Base-by-base conservation (phyloP, 768 basidiomycete genomes). In the Mycena capillaripes region DNA sequence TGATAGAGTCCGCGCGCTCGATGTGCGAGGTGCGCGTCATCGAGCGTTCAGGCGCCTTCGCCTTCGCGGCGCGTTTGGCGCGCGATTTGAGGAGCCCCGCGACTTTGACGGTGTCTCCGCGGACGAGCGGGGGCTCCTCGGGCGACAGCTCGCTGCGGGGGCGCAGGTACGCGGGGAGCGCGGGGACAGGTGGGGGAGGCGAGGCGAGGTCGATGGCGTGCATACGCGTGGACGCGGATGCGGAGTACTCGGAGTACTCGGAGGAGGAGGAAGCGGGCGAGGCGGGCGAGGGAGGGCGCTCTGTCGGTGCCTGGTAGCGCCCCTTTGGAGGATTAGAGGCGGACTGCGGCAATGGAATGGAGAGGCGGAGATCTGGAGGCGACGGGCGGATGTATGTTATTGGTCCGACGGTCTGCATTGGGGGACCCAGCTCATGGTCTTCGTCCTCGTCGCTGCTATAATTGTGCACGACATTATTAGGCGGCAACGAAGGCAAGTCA, bases 1-100 rank as follows among this genome's bases (percentile, higher is more conserved):
- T 34, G 61, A 75, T 75, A 4, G 74, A 75, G n/a, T 48, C 67
- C 5, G 67, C 70, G 46, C 74, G 74, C 67, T 75, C 74, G 67
- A 75, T 75, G 40, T 30, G 64, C 7, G 56, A 60, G 42, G 67
- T 69, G 14, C 59, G 66, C 52, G 74, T 71, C 34, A 23, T 1
- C 29, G 67, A 69, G 32, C 67, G 74, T 27, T 61, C 29, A 3
- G 63, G 46, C 23, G 38, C 53, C 14, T 56, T 27, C 2, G 27
- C 23, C 29, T 56, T 27, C 2, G 27, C 23, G 23, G 46, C 19
- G 19, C 63, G 70, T 38, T 50, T 55, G 23, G 74, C 74, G 52
- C 74, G 70, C 58, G 66, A 60, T 29, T 75, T 75, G 63, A 75
- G 74, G 19, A 75, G 67, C 6, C 7, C 21, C 0, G 74, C 62